These are phyloP conservation scores for Passiflora organensis DNA, from an alignment of 345 rosid species.

Conservation along the genomic window DNA sequence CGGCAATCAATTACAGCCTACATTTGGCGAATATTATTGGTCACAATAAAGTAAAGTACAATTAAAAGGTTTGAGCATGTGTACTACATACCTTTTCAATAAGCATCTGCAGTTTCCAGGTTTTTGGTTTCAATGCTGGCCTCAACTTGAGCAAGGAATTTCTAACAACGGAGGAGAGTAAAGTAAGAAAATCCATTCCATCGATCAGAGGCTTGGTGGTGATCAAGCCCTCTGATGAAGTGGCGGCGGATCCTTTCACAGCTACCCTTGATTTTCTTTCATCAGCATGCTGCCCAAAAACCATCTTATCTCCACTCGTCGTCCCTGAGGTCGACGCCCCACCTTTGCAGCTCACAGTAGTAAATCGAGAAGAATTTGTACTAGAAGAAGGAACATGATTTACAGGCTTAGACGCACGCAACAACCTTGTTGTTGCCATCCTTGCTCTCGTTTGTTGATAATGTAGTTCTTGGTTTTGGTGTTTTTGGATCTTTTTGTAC, in stretches of 20 bases:
- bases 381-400: conserved; percentile 9
- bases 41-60: neutral
- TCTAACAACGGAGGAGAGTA: conserved; percentile 19
- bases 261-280: conserved; percentile 26
- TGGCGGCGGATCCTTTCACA: conserved; percentile 20
- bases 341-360: conserved; percentile 18
- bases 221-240: conserved; percentile 18
- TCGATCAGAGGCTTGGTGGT: conserved; percentile 18
- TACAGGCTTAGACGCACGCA: conserved; percentile 19
- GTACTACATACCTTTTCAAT: conserved; percentile 21
- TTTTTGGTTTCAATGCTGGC: conserved; percentile 17
- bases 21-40: conserved; percentile 6
- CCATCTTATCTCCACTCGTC: conserved; percentile 14
- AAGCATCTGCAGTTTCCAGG: conserved; percentile 28
- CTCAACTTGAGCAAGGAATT: conserved; percentile 15
- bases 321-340: conserved; percentile 6
- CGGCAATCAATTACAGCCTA: conserved; percentile 62
- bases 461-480: no score
- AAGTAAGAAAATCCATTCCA: neutral
- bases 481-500: no score
- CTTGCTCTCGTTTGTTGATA: no score
- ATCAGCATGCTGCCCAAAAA: conserved; percentile 6
- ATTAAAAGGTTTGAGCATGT: no score
- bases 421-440: conserved; percentile 40
- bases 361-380: conserved; percentile 12